phyloP scores from a whole-genome alignment of 192 early-diverging fungal species.

The Gryganskiella cystojenkinii region DNA sequence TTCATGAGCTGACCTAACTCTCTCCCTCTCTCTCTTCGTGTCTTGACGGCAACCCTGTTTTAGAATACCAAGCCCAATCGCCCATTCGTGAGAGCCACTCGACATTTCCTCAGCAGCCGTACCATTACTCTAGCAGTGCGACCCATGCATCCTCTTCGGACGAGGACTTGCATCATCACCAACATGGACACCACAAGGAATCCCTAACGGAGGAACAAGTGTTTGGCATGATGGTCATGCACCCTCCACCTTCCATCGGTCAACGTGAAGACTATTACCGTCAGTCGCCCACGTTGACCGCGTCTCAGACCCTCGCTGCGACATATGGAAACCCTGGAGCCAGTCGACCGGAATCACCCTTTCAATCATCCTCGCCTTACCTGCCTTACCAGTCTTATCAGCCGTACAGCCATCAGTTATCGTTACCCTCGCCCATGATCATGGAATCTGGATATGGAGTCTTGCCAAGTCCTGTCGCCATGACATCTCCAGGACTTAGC shows the following conservation, averaged over 20 bases:
- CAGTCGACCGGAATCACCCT: slow-evolving; percentile 28
- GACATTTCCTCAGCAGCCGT: slow-evolving; percentile 1
- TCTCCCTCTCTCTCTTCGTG: not conserved
- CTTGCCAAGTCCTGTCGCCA: not conserved
- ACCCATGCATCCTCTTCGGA: slow-evolving; percentile 31
- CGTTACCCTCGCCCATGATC: slow-evolving; percentile 32
- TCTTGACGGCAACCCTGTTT: not conserved
- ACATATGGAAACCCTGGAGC: not conserved
- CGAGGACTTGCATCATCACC: slow-evolving; percentile 8
- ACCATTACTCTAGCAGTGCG: slow-evolving; percentile 6
- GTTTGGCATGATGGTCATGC: slow-evolving; percentile 15
- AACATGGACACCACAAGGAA: not conserved
- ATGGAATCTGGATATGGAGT: slow-evolving; percentile 14
- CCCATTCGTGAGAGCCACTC: slow-evolving; percentile 22
- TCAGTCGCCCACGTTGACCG: slow-evolving; percentile 33
- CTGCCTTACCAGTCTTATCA: slow-evolving; percentile 32
- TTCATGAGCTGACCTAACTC: not conserved
- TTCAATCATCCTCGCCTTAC: slow-evolving; percentile 10
- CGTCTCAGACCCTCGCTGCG: slow-evolving; percentile 39
- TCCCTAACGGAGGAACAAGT: slow-evolving; percentile 18
- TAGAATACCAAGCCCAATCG: slow-evolving; percentile 47
- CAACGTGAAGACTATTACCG: slow-evolving; percentile 33
- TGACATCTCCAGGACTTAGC: slow-evolving; percentile 23
- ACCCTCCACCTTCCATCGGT: slow-evolving; percentile 15
- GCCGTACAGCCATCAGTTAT: slow-evolving; percentile 10